Base-by-base conservation (phyloP, 345 rosid genomes). In the Excoecaria agallocha region DNA sequence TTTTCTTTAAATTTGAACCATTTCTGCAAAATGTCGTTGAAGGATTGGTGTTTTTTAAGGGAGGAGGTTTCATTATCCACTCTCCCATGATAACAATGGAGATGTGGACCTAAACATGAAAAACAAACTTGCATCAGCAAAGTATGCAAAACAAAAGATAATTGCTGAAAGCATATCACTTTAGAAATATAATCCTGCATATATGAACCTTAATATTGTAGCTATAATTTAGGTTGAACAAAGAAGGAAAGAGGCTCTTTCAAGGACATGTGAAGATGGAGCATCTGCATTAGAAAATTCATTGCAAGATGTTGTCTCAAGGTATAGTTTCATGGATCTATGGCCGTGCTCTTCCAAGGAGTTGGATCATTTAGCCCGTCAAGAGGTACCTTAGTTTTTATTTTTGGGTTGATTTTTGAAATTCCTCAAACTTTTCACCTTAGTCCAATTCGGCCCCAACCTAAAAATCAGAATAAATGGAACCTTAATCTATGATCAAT, bases 291-390 rank as follows among this genome's bases (percentile, higher is more conserved):
- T 83, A 56, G 95, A 90, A 70, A 84, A 81, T 80, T 89, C 97
- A 63, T 84, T 94, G 77, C 89, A 88, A 74, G 97, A 92, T 79
- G 87, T 89, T 61, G 91, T 86, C 49, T 86, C 95, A 70, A 91
- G 97, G 30, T 90, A 94, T 78, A 85, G 92, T 79, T 94, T 84
- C 86, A 94, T 90, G 98, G 98, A 89, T 86, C 92, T 94, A 51
- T 90, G 90, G 94, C 98, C 98, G 4, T 89, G 97, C 84, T 85
- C 90, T 77, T 84, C 93, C 39, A 86, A 78, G 77, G 98, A 94
- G 74, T 85, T 94, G 81, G 97, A 94, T 82, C 90, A 88, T 79
- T 85, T 92, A 82, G 84, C 93, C 67, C 83, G 90, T 51, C 98
- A 94, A 81, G 98, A 92, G 98, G 98, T 94, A 90, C 61, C 30